phyloP scores from a whole-genome alignment of 208 protist genomes.

The Leishmania martiniquensis region DNA sequence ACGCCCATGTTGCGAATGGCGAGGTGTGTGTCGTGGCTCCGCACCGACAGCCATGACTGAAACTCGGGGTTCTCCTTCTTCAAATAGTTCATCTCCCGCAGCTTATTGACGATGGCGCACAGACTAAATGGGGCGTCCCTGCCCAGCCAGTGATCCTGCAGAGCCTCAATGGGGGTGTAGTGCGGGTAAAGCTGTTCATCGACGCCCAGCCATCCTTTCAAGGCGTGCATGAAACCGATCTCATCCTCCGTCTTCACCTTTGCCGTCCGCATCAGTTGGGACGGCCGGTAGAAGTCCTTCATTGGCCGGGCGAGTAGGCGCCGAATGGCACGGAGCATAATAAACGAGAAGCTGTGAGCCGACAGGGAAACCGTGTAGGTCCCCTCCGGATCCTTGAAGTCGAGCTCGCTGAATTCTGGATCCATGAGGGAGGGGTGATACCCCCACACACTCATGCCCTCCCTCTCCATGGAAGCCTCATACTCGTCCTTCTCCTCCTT shows the following conservation, averaged over 20 bases:
- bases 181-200: slow-evolving; percentile 88
- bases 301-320: slow-evolving; percentile 76
- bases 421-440: slow-evolving; percentile 88
- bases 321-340: slow-evolving; percentile 70
- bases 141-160: slow-evolving; percentile 91
- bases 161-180: slow-evolving; percentile 88
- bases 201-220: slow-evolving; percentile 87
- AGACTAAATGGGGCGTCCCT: slow-evolving; percentile 87
- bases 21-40: slow-evolving; percentile 73
- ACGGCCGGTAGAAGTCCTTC: slow-evolving; percentile 88
- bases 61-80: slow-evolving; percentile 89
- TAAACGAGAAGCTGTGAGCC: slow-evolving; percentile 80
- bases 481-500: slow-evolving; percentile 84
- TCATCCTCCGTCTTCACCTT: slow-evolving; percentile 76
- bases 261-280: slow-evolving; percentile 80
- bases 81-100: slow-evolving; percentile 89
- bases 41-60: slow-evolving; percentile 86
- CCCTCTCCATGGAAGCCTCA: slow-evolving; percentile 59
- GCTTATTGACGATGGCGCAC: slow-evolving; percentile 85
- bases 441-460: slow-evolving; percentile 88
- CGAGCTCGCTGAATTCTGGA: slow-evolving; percentile 79
- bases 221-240: slow-evolving; percentile 75
- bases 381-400: slow-evolving; percentile 82
- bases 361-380: slow-evolving; percentile 85
- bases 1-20: slow-evolving; percentile 85